phyloP scores from a whole-genome alignment of 2,329 filamentous ascomycete species.

The Fusarium coicis region DNA sequence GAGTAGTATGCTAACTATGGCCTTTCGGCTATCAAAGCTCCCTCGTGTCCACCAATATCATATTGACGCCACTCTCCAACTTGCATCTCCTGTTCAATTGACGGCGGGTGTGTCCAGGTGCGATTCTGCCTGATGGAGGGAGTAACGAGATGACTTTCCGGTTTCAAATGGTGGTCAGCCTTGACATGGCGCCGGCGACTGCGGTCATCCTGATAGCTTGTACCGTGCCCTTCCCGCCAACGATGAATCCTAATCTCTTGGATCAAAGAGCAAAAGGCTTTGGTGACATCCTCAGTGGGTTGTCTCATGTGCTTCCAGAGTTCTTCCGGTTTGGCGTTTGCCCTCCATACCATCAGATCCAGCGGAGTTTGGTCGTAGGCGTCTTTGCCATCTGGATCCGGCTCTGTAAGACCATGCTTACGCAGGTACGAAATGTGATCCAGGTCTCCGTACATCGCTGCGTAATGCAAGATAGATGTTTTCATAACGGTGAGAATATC shows the following conservation, averaged over 20 bases:
- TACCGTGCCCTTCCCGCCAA: not conserved
- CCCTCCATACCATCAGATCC: not conserved
- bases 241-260: not conserved
- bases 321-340: accelerated
- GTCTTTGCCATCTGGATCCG: not conserved
- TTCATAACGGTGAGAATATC: accelerated
- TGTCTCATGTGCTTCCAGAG: not conserved
- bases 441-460: not conserved
- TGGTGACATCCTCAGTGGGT: accelerated
- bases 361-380: accelerated
- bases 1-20: not conserved
- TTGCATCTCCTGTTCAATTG: not conserved
- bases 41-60: accelerated
- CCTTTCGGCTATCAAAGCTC: not conserved
- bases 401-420: not conserved
- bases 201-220: not conserved
- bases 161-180: accelerated
- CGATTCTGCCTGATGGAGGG: not conserved
- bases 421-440: not conserved
- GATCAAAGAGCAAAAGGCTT: not conserved
- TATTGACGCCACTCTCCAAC: not conserved
- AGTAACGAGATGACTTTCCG: accelerated
- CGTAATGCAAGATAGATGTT: not conserved
- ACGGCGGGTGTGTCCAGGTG: accelerated
- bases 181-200: not conserved